Evolutionary conservation across 1,284 basidiomycete species (phyloP).

Genomic region (Apiotrichum gamsii): DNA sequence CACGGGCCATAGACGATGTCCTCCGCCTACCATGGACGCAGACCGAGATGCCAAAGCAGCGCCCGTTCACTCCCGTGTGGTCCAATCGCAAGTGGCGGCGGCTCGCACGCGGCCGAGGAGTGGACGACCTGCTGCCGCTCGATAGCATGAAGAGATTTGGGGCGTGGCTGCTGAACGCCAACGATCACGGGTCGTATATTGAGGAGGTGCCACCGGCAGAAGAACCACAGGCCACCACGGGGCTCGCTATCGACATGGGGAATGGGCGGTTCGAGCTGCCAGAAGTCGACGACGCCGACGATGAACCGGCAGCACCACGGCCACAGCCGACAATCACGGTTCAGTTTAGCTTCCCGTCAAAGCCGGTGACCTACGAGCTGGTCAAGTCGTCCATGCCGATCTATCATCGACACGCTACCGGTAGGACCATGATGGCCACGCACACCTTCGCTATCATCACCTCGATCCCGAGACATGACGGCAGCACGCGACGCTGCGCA

Average conservation of each 20-base stretch:
- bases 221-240: too few species aligned
- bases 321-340: slow-evolving; percentile 17
- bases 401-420: slow-evolving; percentile 3
- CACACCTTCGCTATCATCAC: slow-evolving; percentile 34
- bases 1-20: too few species aligned
- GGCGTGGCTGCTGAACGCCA: slow-evolving; percentile 25
- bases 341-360: slow-evolving; percentile 22
- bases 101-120: slow-evolving; percentile 15
- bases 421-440: slow-evolving; percentile 12
- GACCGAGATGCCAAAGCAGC: neutral
- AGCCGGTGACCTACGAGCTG: slow-evolving; percentile 25
- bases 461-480: slow-evolving; percentile 16
- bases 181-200: too few species aligned
- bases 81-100: slow-evolving; percentile 29
- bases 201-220: too few species aligned
- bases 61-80: slow-evolving; percentile 30
- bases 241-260: too few species aligned
- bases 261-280: too few species aligned
- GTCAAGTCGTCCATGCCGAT: slow-evolving; percentile 31
- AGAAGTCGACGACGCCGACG: too few species aligned
- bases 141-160: slow-evolving; percentile 28
- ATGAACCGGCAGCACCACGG: neutral
- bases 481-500: neutral
- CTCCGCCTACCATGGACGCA: neutral
- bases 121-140: slow-evolving; percentile 31